Conservation (phyloP, 2,329 filamentous ascomycete species). For the Xylaria sp. region DNA sequence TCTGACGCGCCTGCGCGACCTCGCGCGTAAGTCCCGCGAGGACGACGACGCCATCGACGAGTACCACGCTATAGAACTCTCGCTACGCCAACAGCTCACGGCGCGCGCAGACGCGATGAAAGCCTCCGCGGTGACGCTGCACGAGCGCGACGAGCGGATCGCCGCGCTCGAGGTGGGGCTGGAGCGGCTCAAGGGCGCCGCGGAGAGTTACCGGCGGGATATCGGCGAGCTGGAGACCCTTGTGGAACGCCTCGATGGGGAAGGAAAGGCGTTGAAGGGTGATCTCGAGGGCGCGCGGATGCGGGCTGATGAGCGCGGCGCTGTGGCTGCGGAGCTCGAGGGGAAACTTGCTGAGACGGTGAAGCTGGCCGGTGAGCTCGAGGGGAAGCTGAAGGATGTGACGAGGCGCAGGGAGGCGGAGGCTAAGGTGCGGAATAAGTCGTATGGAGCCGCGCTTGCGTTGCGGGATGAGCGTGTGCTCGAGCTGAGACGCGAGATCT, state of each 20-base stretch:
- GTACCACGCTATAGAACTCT: constrained; percentile 67
- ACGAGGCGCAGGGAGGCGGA: constrained; percentile 48
- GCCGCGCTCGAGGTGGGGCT: constrained; percentile 62
- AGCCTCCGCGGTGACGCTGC: constrained; percentile 53
- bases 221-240: constrained; percentile 64
- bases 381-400: constrained; percentile 52
- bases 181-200: constrained; percentile 62
- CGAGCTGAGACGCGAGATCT: constrained; percentile 62
- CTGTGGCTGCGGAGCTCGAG: constrained; percentile 57
- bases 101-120: constrained; percentile 65
- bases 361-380: constrained; percentile 46
- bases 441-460: constrained; percentile 61
- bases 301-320: constrained; percentile 47
- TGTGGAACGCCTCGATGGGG: constrained; percentile 60
- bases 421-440: constrained; percentile 51
- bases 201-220: constrained; percentile 65
- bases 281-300: constrained; percentile 52
- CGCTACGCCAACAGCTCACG: constrained; percentile 66
- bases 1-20: constrained; percentile 60
- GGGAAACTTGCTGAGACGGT: constrained; percentile 56
- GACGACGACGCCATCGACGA: constrained; percentile 68
- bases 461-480: constrained; percentile 61
- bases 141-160: constrained; percentile 55
- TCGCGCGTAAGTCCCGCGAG: constrained; percentile 59
- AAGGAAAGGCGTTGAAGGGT: constrained; percentile 51